Conservation (phyloP, 768 basidiomycete species). For the Roridomyces roridus region DNA sequence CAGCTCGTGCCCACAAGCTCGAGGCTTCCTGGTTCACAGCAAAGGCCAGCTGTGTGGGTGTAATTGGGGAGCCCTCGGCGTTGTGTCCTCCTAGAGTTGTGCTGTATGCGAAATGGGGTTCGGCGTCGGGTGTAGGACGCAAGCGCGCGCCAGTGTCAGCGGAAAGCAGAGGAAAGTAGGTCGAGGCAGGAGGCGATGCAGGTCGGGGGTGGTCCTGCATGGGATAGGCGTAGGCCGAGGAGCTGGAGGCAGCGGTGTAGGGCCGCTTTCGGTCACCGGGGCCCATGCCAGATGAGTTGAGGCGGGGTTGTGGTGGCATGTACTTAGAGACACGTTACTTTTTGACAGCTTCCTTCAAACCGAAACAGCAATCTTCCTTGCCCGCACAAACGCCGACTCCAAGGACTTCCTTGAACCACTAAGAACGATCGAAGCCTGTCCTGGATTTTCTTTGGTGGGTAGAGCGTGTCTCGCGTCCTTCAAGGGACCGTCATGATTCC, state of each 20-base stretch:
- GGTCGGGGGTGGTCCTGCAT: conserved; percentile 36
- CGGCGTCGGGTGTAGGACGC: conserved; percentile 67
- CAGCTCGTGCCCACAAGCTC: conserved; percentile 55
- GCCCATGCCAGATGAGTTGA: conserved; percentile 33
- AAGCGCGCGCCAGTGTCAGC: conserved; percentile 54
- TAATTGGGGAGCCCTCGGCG: conserved; percentile 48
- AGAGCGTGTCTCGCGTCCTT: too few relatives aligned
- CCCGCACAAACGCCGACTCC: too few relatives aligned
- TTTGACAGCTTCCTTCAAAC: too few relatives aligned
- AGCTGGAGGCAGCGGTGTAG: conserved; percentile 42
- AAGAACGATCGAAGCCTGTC: too few relatives aligned
- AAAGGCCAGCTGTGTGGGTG: conserved; percentile 55
- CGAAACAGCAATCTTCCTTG: too few relatives aligned
- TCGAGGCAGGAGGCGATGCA: conserved; percentile 79
- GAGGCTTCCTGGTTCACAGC: conserved; percentile 55
- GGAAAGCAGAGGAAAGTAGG: conserved; percentile 73
- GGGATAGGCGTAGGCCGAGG: conserved; percentile 37
- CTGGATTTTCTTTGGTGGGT: too few relatives aligned
- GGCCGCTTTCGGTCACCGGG: conserved; percentile 52
- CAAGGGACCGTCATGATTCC: too few relatives aligned
- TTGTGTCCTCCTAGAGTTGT: conserved; percentile 78
- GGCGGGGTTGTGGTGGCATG: conserved; percentile 26
- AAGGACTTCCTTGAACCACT: too few relatives aligned
- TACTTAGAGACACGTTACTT: conserved; percentile 8
- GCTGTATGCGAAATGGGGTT: conserved; percentile 82